phyloP scores from a whole-genome alignment of 352 stramenopile genomes.

The Phytophthora chlamydospora region DNA sequence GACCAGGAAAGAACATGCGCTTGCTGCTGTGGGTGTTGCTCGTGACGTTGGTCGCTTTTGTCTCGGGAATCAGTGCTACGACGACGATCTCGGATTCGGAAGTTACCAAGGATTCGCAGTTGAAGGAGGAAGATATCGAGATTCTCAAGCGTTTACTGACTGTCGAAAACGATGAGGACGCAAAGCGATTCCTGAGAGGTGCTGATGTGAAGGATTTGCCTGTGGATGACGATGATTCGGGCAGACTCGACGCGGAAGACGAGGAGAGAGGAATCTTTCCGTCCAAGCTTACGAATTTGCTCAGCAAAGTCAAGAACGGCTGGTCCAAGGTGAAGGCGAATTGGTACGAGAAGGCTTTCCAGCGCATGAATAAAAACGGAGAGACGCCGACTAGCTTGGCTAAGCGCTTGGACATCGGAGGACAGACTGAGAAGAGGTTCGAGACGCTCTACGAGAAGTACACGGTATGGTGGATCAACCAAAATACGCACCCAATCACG shows the following conservation, averaged over 20 bases:
- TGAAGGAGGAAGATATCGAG: conserved; percentile 9
- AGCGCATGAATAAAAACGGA: conserved; percentile 22
- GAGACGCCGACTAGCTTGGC: conserved; percentile 17
- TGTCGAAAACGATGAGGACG: conserved; percentile 3
- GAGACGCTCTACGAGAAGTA: conserved; percentile 14
- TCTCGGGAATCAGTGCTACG: not conserved
- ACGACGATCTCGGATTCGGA: not conserved
- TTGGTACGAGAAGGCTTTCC: conserved; percentile 11
- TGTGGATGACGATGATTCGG: not conserved
- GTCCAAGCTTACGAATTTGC: conserved; percentile 7
- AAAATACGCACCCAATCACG: not conserved
- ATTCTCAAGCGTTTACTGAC: conserved; percentile 12
- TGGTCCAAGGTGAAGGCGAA: conserved; percentile 12
- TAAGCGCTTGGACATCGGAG: conserved; percentile 16
- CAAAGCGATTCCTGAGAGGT: conserved; percentile 18
- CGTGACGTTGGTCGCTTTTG: conserved; percentile 5
- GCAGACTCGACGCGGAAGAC: not conserved
- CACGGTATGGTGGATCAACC: conserved; percentile 9
- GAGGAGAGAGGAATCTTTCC: conserved; percentile 18
- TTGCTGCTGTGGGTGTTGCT: conserved; percentile 22
- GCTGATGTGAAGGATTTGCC: conserved; percentile 15
- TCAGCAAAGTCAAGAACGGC: conserved; percentile 13
- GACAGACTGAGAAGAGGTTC: conserved; percentile 2
- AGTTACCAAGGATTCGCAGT: not conserved
- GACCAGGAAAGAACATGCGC: conserved; percentile 10